Percentiles rank a stretch among this genome's conserved stretches.
phyloP scores from a whole-genome alignment of 2,329 filamentous ascomycete species.

The Leptodontidium sp. region DNA sequence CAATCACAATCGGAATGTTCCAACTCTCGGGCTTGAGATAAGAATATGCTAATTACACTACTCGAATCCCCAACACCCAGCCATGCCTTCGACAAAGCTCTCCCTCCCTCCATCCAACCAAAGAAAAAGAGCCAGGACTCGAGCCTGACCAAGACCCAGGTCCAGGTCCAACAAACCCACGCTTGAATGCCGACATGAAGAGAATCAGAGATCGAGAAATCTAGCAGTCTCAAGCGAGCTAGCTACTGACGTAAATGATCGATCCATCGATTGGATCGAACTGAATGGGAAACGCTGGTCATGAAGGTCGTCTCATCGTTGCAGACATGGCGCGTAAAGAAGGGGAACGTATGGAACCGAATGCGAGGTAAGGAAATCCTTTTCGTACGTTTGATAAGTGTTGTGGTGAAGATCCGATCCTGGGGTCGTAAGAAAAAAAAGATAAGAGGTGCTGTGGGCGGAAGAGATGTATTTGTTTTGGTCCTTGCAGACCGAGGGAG shows the following conservation, averaged over 20 bases:
- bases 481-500: conserved; percentile 54
- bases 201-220: conserved; percentile 32
- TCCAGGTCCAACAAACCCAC: conserved; percentile 16
- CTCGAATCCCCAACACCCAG: conserved; percentile 37
- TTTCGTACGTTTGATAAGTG: conserved; percentile 20
- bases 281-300: conserved; percentile 33
- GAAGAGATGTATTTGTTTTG: conserved; percentile 53
- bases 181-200: conserved; percentile 31
- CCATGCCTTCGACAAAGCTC: conserved; percentile 38
- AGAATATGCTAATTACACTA: conserved; percentile 43
- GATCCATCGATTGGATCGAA: conserved; percentile 4
- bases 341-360: conserved; percentile 28
- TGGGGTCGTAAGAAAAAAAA: conserved; percentile 21
- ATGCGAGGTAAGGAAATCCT: conserved; percentile 36
- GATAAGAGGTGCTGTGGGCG: conserved; percentile 41
- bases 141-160: conserved; percentile 7
- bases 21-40: conserved; percentile 10
- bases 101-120: conserved; percentile 26
- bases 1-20: background rate
- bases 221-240: conserved; percentile 32
- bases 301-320: conserved; percentile 44
- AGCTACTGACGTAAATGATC: conserved; percentile 22
- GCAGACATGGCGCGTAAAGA: conserved; percentile 37
- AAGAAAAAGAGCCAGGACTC: background rate
- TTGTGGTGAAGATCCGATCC: background rate